These are phyloP conservation scores for Erodium chrysanthum DNA, from an alignment of 441 rosid genomes.

Conservation along the genomic window DNA sequence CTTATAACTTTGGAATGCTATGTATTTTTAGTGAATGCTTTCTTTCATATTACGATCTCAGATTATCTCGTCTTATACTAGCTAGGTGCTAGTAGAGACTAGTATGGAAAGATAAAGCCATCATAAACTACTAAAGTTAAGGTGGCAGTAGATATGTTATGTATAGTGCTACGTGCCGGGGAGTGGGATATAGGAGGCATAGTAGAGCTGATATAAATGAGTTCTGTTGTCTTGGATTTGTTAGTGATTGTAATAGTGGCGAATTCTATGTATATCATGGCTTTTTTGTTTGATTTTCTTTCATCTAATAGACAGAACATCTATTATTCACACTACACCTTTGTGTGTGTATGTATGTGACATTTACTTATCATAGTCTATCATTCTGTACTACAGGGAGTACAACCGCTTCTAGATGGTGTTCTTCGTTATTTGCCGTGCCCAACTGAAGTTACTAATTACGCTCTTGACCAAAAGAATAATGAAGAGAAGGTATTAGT, in stretches of 20 bases:
- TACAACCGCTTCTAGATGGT: constrained; percentile 86
- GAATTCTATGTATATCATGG: neutral
- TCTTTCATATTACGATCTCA: neutral
- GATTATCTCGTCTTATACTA: neutral
- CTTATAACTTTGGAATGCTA: constrained; percentile 1
- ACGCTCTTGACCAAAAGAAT: constrained; percentile 86
- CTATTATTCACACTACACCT: neutral
- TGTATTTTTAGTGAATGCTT: neutral
- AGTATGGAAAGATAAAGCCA: neutral
- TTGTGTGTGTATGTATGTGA: neutral
- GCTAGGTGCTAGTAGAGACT: neutral
- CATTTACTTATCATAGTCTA: constrained; percentile 8
- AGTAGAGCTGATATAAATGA: too few species aligned
- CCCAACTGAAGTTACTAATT: constrained; percentile 76
- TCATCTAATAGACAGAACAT: neutral
- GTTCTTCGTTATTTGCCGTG: constrained; percentile 79
- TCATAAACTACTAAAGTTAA: neutral
- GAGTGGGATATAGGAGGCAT: too few species aligned
- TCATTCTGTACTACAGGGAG: constrained; percentile 47
- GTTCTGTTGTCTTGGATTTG: too few species aligned
- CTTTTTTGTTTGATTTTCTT: neutral
- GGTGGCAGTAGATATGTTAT: neutral
- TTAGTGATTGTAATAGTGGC: neutral
- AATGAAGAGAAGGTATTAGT: constrained; percentile 69
- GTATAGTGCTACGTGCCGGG: too few species aligned